A percentile compares a stretch with the other conserved stretches of the same genome.
phyloP scores from a whole-genome alignment of 129 eudicot genomes.

The Flaveria sonorensis region DNA sequence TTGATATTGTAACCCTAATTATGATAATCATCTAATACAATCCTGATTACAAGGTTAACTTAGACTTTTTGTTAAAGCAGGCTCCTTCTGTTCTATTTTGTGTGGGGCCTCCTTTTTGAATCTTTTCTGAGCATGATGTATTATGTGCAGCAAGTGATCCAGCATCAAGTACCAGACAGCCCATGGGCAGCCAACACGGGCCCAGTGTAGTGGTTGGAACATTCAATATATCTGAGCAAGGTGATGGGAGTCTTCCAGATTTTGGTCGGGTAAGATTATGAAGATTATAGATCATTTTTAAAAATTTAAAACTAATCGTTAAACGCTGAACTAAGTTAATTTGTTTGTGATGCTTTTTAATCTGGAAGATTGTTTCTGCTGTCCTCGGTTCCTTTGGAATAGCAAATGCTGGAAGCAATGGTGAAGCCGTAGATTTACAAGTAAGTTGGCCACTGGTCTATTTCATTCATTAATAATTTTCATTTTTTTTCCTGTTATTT shows the following conservation, averaged over 20 bases:
- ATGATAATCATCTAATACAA: too few relatives aligned
- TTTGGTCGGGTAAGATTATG: conserved; percentile 64
- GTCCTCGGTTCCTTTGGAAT: conserved; percentile 77
- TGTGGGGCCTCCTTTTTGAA: background rate
- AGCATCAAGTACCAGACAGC: conserved; percentile 46
- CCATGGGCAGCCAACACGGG: conserved; percentile 49
- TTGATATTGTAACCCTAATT: too few relatives aligned
- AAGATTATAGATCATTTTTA: background rate
- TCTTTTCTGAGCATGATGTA: background rate
- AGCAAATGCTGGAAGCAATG: conserved; percentile 50
- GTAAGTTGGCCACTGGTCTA: conserved; percentile 48
- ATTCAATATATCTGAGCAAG: conserved; percentile 79
- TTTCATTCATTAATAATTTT: background rate
- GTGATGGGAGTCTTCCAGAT: conserved; percentile 77
- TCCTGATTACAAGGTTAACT: too few relatives aligned
- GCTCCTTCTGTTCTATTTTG: background rate
- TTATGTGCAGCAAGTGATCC: conserved; percentile 62
- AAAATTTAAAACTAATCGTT: background rate
- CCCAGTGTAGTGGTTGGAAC: conserved; percentile 77
- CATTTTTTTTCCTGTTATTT: background rate
- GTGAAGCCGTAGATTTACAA: conserved; percentile 58
- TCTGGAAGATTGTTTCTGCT: conserved; percentile 72
- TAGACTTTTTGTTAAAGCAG: background rate
- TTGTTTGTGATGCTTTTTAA: conserved; percentile 16
- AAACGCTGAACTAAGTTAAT: conserved; percentile 4